Evolutionary conservation across 176 grass and related monocot genomes (phyloP), one percentile per base, ranked within the genome.

Genomic region (Oryza glaberrima): DNA sequence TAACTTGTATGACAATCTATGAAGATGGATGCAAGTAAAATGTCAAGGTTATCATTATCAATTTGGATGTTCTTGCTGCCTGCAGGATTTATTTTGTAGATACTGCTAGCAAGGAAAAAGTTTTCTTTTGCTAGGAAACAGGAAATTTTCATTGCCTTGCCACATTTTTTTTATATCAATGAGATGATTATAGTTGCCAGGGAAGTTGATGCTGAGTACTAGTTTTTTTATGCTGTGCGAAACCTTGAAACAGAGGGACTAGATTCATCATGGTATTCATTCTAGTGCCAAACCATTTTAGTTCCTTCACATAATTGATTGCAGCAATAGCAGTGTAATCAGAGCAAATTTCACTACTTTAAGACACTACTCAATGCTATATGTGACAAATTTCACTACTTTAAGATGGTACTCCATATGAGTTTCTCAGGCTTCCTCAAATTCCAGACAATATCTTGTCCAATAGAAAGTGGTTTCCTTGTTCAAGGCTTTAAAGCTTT

Each of bases 401-500:
- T 52, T 5, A 52, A 52, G 49, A 52, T 52, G 49, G 49, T 52
- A 52, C 47, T 49, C 47, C 47, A 52, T 6, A 4, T 69, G 44
- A 38, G 58, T 3, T 68, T 68, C 1, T 69, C 6, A 58, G 22
- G 75, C 8, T 25, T 8, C 35, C 11, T 60, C 23, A 14, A 49
- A 49, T 70, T 58, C 48, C 6, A 23, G 16, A 47, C 48, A 58
- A 77, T n/a, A 56, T 26, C 32, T 69, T 77, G 60, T 11, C 35
- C 56, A 84, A 60, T 45, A 3, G 47, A 58, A 68, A n/a, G 32
- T 77, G 45, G 64, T 12, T 67, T 77, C 65, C 65, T 23, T 69
- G 69, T 69, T 65, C 10, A 78, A 78, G 43, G 43, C 23, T 70
- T 16, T 43, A 46, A n/a, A 40, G 38, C 38, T 40, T 40, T 40